These are phyloP conservation scores for Syzygium oleosum DNA, from an alignment of 345 rosid genomes.

Conservation along the genomic window DNA sequence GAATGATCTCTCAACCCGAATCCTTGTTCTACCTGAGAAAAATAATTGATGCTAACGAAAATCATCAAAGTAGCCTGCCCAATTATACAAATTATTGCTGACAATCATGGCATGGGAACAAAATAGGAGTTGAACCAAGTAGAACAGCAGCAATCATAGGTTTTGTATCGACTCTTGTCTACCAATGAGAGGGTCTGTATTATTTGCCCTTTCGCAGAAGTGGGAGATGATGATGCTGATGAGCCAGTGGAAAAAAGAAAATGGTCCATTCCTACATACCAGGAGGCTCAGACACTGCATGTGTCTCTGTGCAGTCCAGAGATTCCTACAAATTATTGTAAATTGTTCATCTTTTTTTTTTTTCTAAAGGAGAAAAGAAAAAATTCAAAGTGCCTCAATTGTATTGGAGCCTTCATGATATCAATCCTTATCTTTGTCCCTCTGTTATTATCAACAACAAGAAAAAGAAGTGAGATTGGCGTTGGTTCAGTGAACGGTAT, in stretches of 20 bases:
- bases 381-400: background rate
- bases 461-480: background rate
- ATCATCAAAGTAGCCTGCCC: background rate
- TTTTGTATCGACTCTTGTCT: background rate
- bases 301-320: background rate
- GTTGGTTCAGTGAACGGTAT: background rate
- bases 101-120: background rate
- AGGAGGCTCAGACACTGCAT: background rate
- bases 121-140: background rate
- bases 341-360: background rate
- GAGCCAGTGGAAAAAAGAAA: background rate
- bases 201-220: background rate
- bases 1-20: background rate
- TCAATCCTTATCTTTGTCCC: slow-evolving; percentile 8
- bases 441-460: slow-evolving; percentile 20
- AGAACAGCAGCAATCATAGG: background rate
- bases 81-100: background rate
- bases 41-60: background rate
- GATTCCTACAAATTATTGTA: background rate
- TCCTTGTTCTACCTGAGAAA: background rate
- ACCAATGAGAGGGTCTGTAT: background rate
- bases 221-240: background rate
- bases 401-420: background rate
- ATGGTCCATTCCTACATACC: background rate
- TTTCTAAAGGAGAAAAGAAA: background rate